Percentiles rank a stretch among this genome's conserved stretches.
These are phyloP conservation scores for Fusarium luffae DNA, from an alignment of 2,329 filamentous ascomycete genomes.

Conservation along the genomic window DNA sequence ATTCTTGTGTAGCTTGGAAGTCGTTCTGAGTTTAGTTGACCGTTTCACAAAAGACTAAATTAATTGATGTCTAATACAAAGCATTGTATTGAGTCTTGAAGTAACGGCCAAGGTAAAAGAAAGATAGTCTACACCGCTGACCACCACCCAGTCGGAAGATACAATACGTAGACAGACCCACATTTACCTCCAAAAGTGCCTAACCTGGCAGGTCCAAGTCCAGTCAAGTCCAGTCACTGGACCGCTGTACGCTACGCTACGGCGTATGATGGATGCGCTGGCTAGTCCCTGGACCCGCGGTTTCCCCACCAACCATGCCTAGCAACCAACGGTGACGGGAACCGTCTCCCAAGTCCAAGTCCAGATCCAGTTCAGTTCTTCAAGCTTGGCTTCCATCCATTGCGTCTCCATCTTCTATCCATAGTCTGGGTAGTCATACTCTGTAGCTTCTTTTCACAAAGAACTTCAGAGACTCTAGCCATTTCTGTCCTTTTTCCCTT, in stretches of 20 bases:
- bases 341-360: constrained; percentile 8
- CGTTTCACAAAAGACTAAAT: background rate
- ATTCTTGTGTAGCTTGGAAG: background rate
- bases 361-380: background rate
- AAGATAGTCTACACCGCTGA: constrained; percentile 14
- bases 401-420: constrained; percentile 9
- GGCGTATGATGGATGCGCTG: constrained; percentile 28
- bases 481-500: background rate
- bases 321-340: constrained; percentile 30
- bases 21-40: background rate
- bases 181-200: constrained; percentile 6
- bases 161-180: constrained; percentile 16
- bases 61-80: constrained; percentile 2
- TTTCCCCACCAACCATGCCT: constrained; percentile 38
- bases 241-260: constrained; percentile 1
- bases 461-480: background rate
- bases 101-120: background rate
- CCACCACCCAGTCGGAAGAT: constrained; percentile 4
- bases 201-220: constrained; percentile 28
- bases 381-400: constrained; percentile 17
- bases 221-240: background rate
- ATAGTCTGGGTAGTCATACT: background rate
- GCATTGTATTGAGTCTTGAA: constrained; percentile 1
- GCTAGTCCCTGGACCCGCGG: constrained; percentile 22
- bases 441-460: constrained; percentile 20